Base-by-base conservation (phyloP, 768 basidiomycete genomes). In the Boletus subcaerulescens region DNA sequence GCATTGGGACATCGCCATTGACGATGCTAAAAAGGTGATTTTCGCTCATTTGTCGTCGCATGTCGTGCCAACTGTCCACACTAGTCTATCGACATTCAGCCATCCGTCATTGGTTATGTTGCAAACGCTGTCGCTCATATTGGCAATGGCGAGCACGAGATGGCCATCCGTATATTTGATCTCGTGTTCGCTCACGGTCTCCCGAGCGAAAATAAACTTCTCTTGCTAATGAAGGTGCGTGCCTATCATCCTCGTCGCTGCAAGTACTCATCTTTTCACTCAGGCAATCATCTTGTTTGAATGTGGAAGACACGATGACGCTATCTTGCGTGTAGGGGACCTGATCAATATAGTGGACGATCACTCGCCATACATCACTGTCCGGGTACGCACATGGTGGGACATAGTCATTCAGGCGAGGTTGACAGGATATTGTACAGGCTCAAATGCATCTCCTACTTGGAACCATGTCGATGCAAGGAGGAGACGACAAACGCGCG, bases 201-300 rank as follows among this genome's bases (percentile, higher is more conserved):
- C 8, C 20, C 45, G 5, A 24, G 1, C 6, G 57, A 58, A 22
- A 54, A 18, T 13, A 44, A 17, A 5, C 24, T 40, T 42, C 41
- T 60, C 22, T 41, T 60, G 22, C 36, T 54, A 5, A 52, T 60
- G 15, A 60, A 54, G 52, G 59, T 51, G 32, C 24, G 24, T 5
- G 2, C 14, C 6, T 0, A 5, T 33, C 22, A 9, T 40, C 11
- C 3, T 35, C 14, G 33, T 9, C 5, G 24, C 22, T n/a, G n/a
- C 18, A 40, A 12, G 22, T 12, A 2, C 1, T 14, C 4, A n/a
- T n/a, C 10, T n/a, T 11, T 33, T 18, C 24, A 10, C 3, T 26
- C n/a, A 55, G 54, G 54, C 50, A 13, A 20, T 40, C 17, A 26
- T 55, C 5, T 5, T 54, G 11, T 54, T 44, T 8, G 48, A 44